Evolutionary conservation across 2,329 filamentous ascomycete species (phyloP), one percentile per base, ranked within the genome.

Genomic region (Cercospora zeae-maydis): DNA sequence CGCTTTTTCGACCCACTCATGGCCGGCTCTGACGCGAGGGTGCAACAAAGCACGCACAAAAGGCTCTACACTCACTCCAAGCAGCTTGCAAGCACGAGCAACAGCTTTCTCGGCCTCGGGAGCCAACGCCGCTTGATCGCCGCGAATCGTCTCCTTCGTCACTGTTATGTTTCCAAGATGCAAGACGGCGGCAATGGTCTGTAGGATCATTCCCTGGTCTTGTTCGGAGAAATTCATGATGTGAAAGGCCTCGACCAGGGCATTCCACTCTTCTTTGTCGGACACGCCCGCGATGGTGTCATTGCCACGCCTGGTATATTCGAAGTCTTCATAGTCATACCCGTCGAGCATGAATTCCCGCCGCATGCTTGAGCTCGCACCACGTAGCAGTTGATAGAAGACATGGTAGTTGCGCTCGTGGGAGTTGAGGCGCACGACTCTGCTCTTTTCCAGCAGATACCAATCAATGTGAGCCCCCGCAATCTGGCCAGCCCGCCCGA

Each of bases 1-100:
- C 1, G 96, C 93, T 76, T 98, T 99, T 74, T 98, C 93, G 1
- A 99, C 95, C 95, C 93, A 98, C 78, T 99, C 95, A 58, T 93
- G 87, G 19, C 95, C 95, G 45, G 95, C 95, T 77, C 96, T 97
- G 42, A 99, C 96, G 62, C 87, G 91, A 9, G 95, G 95, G 73
- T 98, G 95, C 10, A 99, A 82, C 4, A 99, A 80, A 0, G 92
- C 93, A 74, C 92, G 91, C 10, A 96, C 82, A 68, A 99, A 99
- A 1, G 90, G 86, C 39, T 97, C 93, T 0, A 89, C 74, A 1
- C 90, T 85, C 16, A 99, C 93, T 0, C 93, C 93, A 4, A 98
- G 84, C 30, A 99, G 84, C 49, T 85, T 83, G 73, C 93, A 97
- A 6, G 96, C 91, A 68, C 87, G 90, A 62, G 88, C 84, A 2